These are phyloP conservation scores for Paracamarosporium sp. DNA, from an alignment of 2,329 filamentous ascomycete species.

Conservation along the genomic window DNA sequence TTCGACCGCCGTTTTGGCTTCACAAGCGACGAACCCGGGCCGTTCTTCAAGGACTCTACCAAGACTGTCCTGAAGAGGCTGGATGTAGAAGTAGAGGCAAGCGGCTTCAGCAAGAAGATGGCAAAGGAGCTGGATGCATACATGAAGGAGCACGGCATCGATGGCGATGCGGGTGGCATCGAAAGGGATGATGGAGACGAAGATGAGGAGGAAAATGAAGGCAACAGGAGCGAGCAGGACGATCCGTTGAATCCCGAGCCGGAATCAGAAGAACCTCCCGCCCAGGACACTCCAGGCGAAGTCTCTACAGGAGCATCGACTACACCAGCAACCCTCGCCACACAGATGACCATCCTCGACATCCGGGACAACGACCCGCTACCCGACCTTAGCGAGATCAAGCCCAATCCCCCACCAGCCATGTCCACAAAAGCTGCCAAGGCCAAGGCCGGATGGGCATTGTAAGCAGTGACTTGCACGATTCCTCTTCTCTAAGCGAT, in stretches of 20 bases:
- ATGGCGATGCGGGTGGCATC: constrained; percentile 56
- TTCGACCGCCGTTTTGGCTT: constrained; percentile 92
- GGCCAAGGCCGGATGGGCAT: constrained; percentile 44
- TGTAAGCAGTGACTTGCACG: constrained; percentile 18
- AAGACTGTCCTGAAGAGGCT: constrained; percentile 75
- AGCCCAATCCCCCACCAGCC: constrained; percentile 27
- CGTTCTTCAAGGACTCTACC: constrained; percentile 83
- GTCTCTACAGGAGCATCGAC: neutral
- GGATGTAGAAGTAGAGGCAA: constrained; percentile 88
- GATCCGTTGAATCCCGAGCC: neutral
- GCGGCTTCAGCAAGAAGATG: constrained; percentile 97
- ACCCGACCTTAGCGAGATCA: constrained; percentile 39
- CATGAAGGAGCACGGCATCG: constrained; percentile 74
- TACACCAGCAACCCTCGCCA: constrained; percentile 23
- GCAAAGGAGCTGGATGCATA: constrained; percentile 90
- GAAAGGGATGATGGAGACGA: constrained; percentile 32
- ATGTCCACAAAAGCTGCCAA: constrained; percentile 45
- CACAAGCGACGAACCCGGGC: constrained; percentile 78
- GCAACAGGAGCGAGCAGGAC: constrained; percentile 12
- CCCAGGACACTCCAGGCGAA: neutral
- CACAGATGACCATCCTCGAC: constrained; percentile 46
- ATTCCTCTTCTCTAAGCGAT: constrained; percentile 14
- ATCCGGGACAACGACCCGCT: constrained; percentile 44
- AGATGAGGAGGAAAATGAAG: constrained; percentile 21
- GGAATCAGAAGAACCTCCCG: neutral